phyloP scores from a whole-genome alignment of 495 filamentous ascomycete genomes.

The Talaromyces ruber region DNA sequence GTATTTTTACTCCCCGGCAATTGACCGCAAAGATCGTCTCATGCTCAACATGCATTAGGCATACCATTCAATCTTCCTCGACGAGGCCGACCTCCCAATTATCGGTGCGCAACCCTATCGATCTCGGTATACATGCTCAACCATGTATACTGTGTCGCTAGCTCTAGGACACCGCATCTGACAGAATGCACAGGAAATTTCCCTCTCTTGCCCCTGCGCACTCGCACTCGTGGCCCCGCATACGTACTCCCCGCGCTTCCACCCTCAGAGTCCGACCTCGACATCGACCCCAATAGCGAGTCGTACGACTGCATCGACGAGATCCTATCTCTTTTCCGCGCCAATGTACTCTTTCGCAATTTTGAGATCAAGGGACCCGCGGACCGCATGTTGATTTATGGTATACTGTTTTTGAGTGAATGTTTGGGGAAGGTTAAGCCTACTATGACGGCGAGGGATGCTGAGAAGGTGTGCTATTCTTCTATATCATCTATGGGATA shows the following conservation, averaged over 20 bases:
- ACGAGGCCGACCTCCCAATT: slow-evolving; percentile 60
- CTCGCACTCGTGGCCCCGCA: slow-evolving; percentile 83
- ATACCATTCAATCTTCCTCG: slow-evolving; percentile 90
- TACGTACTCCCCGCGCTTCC: slow-evolving; percentile 73
- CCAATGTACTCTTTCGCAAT: slow-evolving; percentile 98
- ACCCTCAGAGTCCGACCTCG: slow-evolving; percentile 54
- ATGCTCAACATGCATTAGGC: slow-evolving; percentile 41
- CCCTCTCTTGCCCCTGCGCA: slow-evolving; percentile 88
- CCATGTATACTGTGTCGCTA: background rate
- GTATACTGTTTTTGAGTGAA: slow-evolving; percentile 87
- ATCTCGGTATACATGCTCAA: slow-evolving; percentile 5
- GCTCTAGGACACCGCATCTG: background rate
- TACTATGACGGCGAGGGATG: slow-evolving; percentile 48
- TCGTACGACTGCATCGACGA: slow-evolving; percentile 95
- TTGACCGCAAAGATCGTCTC: slow-evolving; percentile 3
- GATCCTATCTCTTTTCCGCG: slow-evolving; percentile 84
- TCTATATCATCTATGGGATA: too few relatives aligned
- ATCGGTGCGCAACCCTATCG: slow-evolving; percentile 40
- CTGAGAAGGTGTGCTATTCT: slow-evolving; percentile 42
- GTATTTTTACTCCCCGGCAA: slow-evolving; percentile 5
- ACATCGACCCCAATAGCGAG: slow-evolving; percentile 74
- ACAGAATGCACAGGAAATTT: slow-evolving; percentile 62
- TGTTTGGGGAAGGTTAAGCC: slow-evolving; percentile 79
- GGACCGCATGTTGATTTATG: slow-evolving; percentile 91
- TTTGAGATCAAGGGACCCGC: slow-evolving; percentile 98